phyloP scores from a whole-genome alignment of 164 flowering plant genomes.

The Kingdonia uniflora region DNA sequence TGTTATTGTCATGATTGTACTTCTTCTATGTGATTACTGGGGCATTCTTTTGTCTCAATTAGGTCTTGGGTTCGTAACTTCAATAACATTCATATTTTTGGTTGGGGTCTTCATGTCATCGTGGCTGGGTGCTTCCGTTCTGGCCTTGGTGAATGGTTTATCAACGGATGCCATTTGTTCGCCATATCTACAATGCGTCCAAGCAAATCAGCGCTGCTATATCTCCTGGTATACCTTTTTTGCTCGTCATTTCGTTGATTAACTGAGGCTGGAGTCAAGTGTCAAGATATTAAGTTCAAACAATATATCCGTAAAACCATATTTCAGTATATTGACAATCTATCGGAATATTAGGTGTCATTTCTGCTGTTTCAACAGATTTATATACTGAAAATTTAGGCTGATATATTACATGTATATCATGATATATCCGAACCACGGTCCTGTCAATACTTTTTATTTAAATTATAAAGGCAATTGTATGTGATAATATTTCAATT shows the following conservation, averaged over 20 bases:
- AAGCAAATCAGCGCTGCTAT: slow-evolving; percentile 52
- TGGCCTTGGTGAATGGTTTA: slow-evolving; percentile 43
- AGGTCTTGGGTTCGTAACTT: slow-evolving; percentile 50
- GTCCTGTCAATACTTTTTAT: no score
- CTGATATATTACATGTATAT: neutral
- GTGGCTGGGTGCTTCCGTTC: slow-evolving; percentile 46
- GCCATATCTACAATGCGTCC: slow-evolving; percentile 41
- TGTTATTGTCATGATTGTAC: no score
- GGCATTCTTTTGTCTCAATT: neutral
- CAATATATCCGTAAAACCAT: no score
- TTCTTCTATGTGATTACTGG: no score
- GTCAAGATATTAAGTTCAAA: no score
- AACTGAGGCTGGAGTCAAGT: no score
- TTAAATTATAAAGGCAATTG: no score
- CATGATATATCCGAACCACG: no score
- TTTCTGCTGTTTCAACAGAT: neutral
- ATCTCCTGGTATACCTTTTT: slow-evolving; percentile 31
- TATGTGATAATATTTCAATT: no score
- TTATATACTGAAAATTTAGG: neutral
- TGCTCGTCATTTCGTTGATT: neutral
- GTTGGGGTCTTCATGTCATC: slow-evolving; percentile 51
- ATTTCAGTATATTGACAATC: no score
- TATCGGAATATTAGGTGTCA: no score
- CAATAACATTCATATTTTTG: slow-evolving; percentile 40
- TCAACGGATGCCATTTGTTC: slow-evolving; percentile 41